Base-by-base conservation (phyloP, 1,284 basidiomycete genomes). In the Sporisorium reilianum region DNA sequence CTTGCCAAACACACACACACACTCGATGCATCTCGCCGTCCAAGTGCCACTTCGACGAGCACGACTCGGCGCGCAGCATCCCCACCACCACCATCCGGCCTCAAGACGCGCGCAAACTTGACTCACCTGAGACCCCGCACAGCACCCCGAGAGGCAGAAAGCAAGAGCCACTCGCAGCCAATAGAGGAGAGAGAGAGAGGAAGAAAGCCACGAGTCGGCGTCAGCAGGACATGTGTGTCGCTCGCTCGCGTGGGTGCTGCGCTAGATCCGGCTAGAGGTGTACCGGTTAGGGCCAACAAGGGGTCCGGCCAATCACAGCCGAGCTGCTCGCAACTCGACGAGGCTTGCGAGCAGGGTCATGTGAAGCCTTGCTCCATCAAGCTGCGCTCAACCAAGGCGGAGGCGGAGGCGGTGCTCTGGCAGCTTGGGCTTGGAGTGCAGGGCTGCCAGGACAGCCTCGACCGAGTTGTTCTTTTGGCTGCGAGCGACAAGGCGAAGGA, bases 281-380 rank as follows among this genome's bases (percentile, higher is more conserved):
- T 16, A n/a, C 44, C 41, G 26, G 40, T 36, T n/a, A n/a, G n/a
- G n/a, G n/a, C n/a, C n/a, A n/a, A n/a, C n/a, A n/a, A n/a, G n/a
- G n/a, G n/a, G n/a, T n/a, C n/a, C n/a, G n/a, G n/a, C n/a, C n/a
- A n/a, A n/a, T n/a, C n/a, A n/a, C n/a, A n/a, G 22, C 48, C 9
- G n/a, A 18, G 34, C 34, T 38, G 11, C n/a, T n/a, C 3, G 8
- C 20, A 5, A 25, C 14, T 20, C 9, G 3, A 20, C 32, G 20
- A 44, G 28, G 45, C 32, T 38, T 26, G 46, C 23, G n/a, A 23
- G 55, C 55, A 38, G 22, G 55, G 55, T 56, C 55, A 56, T 56
- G 55, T 56, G 55, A 26, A 28, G 34, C n/a, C 5, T 20, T 8
- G 12, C n/a, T n/a, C 26, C 46, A 30, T n/a, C 22, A 12, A 44